Conservation (phyloP, 768 basidiomycete genomes). For the Sporobolomyces roseus region DNA sequence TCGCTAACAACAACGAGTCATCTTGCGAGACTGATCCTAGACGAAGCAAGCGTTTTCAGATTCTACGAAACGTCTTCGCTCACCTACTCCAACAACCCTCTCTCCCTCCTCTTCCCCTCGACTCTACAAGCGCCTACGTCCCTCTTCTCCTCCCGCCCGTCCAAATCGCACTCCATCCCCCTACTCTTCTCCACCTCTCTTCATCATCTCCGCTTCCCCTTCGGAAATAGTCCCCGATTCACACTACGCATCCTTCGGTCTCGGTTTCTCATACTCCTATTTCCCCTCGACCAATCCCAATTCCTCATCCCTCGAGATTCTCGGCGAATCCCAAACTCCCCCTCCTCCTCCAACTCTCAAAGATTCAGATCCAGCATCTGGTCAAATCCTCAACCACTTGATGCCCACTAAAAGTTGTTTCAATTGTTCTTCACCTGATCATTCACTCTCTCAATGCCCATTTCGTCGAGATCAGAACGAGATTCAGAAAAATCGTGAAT, state of each 20-base stretch:
- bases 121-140: not conserved
- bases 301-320: conserved; percentile 9
- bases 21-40: no score
- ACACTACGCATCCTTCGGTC: conserved; percentile 31
- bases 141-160: not conserved
- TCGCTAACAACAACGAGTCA: no score
- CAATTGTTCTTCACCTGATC: conserved; percentile 19
- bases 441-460: conserved; percentile 10
- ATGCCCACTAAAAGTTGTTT: conserved; percentile 15
- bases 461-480: conserved; percentile 15
- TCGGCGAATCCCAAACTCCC: conserved; percentile 13
- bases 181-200: conserved; percentile 24
- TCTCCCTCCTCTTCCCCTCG: no score
- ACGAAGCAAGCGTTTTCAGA: no score
- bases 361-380: conserved; percentile 4
- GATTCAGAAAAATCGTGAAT: conserved; percentile 4
- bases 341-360: not conserved
- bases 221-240: conserved; percentile 30
- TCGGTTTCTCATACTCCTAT: conserved; percentile 32
- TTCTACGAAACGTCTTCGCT: no score
- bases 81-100: no score
- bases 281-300: not conserved
- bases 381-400: conserved; percentile 32
- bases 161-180: not conserved
- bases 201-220: conserved; percentile 23